Evolutionary conservation across 768 basidiomycete genomes (phyloP).

Genomic region (Kwoniella sp.): DNA sequence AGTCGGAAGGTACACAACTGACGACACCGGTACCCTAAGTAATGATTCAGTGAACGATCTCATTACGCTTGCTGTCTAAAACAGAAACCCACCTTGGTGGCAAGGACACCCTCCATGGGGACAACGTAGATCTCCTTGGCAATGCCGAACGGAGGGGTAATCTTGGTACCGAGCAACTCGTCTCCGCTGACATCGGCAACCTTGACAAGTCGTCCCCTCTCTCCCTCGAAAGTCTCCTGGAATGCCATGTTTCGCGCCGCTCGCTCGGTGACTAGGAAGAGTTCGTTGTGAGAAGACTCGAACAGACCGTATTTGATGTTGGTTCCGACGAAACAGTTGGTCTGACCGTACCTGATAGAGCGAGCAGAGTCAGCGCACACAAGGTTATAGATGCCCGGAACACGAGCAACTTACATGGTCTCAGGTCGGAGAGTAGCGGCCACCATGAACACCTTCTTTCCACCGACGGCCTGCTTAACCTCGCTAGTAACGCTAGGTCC

Average conservation of each 20-base stretch:
- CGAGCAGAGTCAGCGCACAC: constrained; percentile 9
- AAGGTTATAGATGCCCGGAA: neutral
- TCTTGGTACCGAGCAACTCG: constrained; percentile 80
- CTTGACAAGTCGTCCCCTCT: constrained; percentile 72
- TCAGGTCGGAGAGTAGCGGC: constrained; percentile 95
- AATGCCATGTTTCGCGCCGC: constrained; percentile 97
- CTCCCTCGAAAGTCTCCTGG: constrained; percentile 75
- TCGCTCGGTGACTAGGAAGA: constrained; percentile 84
- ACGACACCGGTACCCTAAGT: constrained; percentile 91
- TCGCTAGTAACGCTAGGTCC: constrained; percentile 67
- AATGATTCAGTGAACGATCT: neutral
- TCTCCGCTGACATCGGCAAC: constrained; percentile 77
- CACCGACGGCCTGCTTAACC: constrained; percentile 71
- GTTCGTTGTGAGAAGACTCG: constrained; percentile 68
- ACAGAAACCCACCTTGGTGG: constrained; percentile 71
- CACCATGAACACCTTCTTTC: constrained; percentile 84
- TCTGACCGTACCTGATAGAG: constrained; percentile 83
- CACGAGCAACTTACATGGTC: constrained; percentile 75
- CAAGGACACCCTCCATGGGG: constrained; percentile 97
- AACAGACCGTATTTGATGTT: constrained; percentile 89
- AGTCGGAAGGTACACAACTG: constrained; percentile 96
- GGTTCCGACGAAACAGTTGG: constrained; percentile 94
- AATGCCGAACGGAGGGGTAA: constrained; percentile 81
- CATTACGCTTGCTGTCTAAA: neutral
- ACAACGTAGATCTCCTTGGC: constrained; percentile 88